phyloP scores from a whole-genome alignment of 768 basidiomycete species.

The Leccinum rimulosum region DNA sequence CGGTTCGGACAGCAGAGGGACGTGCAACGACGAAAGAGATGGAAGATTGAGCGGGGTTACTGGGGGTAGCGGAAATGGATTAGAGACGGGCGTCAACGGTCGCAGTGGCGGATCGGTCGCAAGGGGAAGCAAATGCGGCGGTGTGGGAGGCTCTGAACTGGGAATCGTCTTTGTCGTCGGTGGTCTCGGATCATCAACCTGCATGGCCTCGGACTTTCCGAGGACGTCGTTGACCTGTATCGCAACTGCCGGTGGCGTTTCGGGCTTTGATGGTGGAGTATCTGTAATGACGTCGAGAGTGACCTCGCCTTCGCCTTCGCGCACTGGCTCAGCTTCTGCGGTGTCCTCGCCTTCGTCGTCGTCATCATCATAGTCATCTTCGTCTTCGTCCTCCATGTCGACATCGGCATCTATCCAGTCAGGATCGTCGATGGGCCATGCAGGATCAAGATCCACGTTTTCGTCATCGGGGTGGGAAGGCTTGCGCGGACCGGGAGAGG shows the following conservation, averaged over 20 bases:
- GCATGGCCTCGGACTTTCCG: not conserved
- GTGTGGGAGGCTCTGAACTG: not conserved
- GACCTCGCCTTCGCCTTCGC: constrained; percentile 18
- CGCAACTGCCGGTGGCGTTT: not conserved
- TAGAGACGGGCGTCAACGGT: constrained; percentile 4
- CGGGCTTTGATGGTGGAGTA: not conserved
- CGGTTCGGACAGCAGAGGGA: constrained; percentile 32
- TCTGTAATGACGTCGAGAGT: constrained; percentile 13
- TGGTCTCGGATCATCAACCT: not conserved
- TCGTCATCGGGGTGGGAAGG: constrained; percentile 18
- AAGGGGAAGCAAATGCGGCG: not conserved
- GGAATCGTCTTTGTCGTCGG: not conserved
- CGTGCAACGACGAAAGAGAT: constrained; percentile 29
- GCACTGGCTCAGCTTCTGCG: constrained; percentile 7
- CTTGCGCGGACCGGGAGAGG: constrained; percentile 13
- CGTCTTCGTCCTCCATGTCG: constrained; percentile 34
- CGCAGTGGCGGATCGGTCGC: not conserved
- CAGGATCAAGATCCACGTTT: constrained; percentile 14
- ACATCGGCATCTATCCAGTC: constrained; percentile 28
- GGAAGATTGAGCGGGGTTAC: constrained; percentile 18
- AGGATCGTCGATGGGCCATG: constrained; percentile 22
- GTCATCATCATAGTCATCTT: constrained; percentile 31
- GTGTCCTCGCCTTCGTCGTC: constrained; percentile 32
- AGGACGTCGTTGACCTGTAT: constrained; percentile 6
- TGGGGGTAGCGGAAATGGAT: constrained; percentile 5